Percentiles rank a stretch among this genome's conserved stretches.
Evolutionary conservation across 768 basidiomycete genomes (phyloP).

Genomic region (Pleurotus giganteus): DNA sequence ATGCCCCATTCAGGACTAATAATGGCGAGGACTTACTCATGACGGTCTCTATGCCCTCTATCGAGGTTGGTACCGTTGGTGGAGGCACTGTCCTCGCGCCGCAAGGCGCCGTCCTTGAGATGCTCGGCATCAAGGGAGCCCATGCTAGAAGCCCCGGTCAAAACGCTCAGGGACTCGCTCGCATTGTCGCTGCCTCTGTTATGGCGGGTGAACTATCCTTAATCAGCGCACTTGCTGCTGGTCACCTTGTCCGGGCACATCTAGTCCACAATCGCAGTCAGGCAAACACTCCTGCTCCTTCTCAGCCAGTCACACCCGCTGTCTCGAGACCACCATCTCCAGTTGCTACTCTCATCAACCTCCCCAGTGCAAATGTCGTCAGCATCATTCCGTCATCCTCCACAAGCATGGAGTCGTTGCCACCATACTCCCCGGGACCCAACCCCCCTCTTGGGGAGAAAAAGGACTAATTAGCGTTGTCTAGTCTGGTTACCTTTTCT

Average conservation of each 20-base stretch:
- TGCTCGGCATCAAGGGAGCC: conserved; percentile 92
- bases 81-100: conserved; percentile 93
- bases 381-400: neutral
- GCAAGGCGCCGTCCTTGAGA: conserved; percentile 85
- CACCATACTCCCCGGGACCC: neutral
- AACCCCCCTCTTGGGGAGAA: neutral
- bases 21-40: conserved; percentile 87
- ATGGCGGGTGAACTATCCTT: conserved; percentile 97
- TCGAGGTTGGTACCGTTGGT: conserved; percentile 97
- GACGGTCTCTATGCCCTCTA: conserved; percentile 95
- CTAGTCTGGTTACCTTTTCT: too few species aligned
- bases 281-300: conserved; percentile 71
- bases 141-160: conserved; percentile 83
- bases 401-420: neutral
- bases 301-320: conserved; percentile 62
- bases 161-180: conserved; percentile 87
- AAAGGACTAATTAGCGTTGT: neutral
- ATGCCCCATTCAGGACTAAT: conserved; percentile 57
- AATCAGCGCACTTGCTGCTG: conserved; percentile 89
- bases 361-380: neutral
- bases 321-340: conserved; percentile 14
- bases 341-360: conserved; percentile 7
- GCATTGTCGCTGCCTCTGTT: conserved; percentile 87
- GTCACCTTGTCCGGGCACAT: conserved; percentile 91
- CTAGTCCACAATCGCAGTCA: conserved; percentile 88